Base-by-base conservation (phyloP, 805 yeast species). In the Saccharomycopsis amapae region DNA sequence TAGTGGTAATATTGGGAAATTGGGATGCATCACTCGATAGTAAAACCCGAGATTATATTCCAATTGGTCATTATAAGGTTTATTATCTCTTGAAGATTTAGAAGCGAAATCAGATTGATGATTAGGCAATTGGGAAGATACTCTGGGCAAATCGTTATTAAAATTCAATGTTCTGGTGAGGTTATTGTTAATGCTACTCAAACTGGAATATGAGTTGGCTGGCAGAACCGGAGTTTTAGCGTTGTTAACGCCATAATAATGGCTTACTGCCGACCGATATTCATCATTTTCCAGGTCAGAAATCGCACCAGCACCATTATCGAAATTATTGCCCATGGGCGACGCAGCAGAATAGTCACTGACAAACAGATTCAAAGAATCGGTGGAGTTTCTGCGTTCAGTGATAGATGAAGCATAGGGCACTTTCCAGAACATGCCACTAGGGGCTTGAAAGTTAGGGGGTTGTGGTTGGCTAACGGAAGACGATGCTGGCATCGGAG, bases 371-470 rank as follows among this genome's bases (percentile, higher is more conserved):
- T 72, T 63, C 3, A 73, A 56, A 2, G 79, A 73, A 49, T 75
- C 80, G 3, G 72, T 59, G 1, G 79, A 74, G 3, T 68, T 66
- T 41, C 77, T 58, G 38, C 75, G 56, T 24, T 64, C 57, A 48
- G 41, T 55, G 24, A 53, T 45, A 0, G 80, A 79, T 71, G 75
- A 70, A 50, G 75, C 78, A 55, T 73, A 74, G 5, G 81, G 81
- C 3, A 75, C 81, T 54, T 75, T 77, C 82, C 82, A 77, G 58
- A 77, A 75, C 7, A 73, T 73, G n/a, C 63, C 66, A 49, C 64
- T 68, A 4, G 68, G 45, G 23, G 2, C 17, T 38, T 13, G 38
- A 13, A 32, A 10, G 18, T 32, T 5, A 15, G 13, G 34, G 15
- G 5, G 19, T 31, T 19, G 32, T 10, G 15, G 30, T 13, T 22